Percentiles rank a stretch among this genome's conserved stretches.
These are phyloP conservation scores for Eucalyptus polyanthemos DNA, from an alignment of 345 rosid species.

Conservation along the genomic window DNA sequence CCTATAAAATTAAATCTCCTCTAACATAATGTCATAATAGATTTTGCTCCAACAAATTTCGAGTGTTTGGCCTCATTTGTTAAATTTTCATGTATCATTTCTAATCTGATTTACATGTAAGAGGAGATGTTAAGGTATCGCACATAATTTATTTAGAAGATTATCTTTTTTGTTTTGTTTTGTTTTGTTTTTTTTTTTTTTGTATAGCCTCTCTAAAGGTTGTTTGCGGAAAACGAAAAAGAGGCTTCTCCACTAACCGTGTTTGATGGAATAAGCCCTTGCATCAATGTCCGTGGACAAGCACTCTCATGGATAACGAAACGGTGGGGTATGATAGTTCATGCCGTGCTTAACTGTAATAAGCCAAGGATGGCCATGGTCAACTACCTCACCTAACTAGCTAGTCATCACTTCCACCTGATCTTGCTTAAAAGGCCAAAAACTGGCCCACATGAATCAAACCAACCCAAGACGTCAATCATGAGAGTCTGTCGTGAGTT, in stretches of 20 bases:
- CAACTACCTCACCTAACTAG: background rate
- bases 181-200: background rate
- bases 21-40: background rate
- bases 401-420: background rate
- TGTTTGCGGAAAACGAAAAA: background rate
- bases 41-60: background rate
- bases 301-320: background rate
- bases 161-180: background rate
- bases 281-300: background rate
- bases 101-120: too few relatives aligned
- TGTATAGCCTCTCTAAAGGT: background rate
- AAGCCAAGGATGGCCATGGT: background rate
- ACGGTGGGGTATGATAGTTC: background rate
- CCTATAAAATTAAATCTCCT: background rate
- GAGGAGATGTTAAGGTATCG: background rate
- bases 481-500: background rate
- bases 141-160: background rate
- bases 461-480: background rate
- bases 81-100: background rate
- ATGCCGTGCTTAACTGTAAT: background rate
- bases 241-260: background rate
- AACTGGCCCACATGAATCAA: background rate
- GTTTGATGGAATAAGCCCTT: background rate
- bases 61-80: background rate
- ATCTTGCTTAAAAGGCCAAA: background rate